These are phyloP conservation scores for Quercus cerris DNA, from an alignment of 306 rosid genomes.

Conservation along the genomic window DNA sequence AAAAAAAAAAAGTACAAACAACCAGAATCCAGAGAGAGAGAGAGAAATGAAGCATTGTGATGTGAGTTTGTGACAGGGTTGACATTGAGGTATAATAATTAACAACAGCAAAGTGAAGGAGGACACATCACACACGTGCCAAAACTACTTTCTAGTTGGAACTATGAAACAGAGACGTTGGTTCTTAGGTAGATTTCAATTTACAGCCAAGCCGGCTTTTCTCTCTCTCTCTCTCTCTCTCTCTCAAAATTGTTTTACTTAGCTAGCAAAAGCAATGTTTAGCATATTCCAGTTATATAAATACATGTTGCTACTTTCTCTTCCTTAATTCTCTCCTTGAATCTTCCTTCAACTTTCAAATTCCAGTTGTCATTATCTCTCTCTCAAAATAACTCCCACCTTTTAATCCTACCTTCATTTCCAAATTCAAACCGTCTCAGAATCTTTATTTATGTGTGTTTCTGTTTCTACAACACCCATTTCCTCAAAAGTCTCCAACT, in stretches of 20 bases:
- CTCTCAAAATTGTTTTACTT: too few species aligned
- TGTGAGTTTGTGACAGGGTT: too few species aligned
- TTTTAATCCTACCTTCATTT: neutral
- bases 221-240: neutral
- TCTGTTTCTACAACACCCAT: neutral
- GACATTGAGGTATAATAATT: neutral
- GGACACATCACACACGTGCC: neutral
- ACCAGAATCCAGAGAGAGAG: neutral
- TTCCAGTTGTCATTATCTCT: neutral
- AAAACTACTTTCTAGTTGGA: neutral
- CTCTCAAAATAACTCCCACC: neutral
- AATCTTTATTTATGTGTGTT: neutral
- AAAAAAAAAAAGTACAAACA: too few species aligned
- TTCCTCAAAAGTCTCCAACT: neutral
- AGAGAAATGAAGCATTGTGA: too few species aligned
- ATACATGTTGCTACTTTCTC: neutral
- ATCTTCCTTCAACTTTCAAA: neutral
- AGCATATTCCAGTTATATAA: neutral
- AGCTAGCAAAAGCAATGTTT: neutral
- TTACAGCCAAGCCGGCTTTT: constrained; percentile 3
- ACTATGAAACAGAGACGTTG: constrained; percentile 2
- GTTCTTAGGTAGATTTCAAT: constrained; percentile 10
- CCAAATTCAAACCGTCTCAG: neutral
- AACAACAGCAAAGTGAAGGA: neutral
- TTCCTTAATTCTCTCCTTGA: neutral